phyloP scores from a whole-genome alignment of 352 stramenopile species.

The Lagenidium giganteum region DNA sequence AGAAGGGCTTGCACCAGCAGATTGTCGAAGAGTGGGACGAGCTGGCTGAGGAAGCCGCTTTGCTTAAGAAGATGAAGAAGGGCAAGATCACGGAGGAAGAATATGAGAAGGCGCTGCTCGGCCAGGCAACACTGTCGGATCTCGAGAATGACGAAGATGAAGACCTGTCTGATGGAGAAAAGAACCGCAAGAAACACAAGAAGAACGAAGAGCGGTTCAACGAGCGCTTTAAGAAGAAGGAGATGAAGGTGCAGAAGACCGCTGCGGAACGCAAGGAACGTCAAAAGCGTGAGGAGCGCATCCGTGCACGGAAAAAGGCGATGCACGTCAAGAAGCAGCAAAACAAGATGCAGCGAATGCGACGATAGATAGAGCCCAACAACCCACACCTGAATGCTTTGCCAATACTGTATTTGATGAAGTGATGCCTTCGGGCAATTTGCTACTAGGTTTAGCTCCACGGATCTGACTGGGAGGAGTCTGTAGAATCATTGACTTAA shows the following conservation, averaged over 20 bases:
- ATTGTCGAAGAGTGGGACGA: constrained; percentile 99
- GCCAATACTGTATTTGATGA: no score
- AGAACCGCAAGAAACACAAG: constrained; percentile 50
- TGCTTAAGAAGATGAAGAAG: constrained; percentile 96
- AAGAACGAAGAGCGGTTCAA: constrained; percentile 68
- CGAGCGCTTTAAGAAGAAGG: constrained; percentile 83
- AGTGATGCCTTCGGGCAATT: no score
- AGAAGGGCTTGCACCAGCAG: constrained; percentile 93
- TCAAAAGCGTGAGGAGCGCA: constrained; percentile 75
- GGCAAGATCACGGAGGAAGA: constrained; percentile 97
- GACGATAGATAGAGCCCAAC: constrained; percentile 6
- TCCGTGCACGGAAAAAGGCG: constrained; percentile 76
- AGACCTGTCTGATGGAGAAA: no score
- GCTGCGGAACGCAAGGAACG: constrained; percentile 66
- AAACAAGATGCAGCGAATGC: constrained; percentile 36
- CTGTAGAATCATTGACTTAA: constrained; percentile 9
- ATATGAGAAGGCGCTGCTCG: constrained; percentile 80
- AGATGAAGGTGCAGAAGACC: constrained; percentile 66
- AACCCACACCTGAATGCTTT: no score
- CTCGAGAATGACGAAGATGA: constrained; percentile 24
- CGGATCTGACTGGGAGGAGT: no score
- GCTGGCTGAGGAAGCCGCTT: constrained; percentile 94
- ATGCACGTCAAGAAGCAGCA: constrained; percentile 62
- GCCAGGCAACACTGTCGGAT: constrained; percentile 37
- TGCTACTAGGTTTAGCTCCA: no score